These are phyloP conservation scores for Selenicereus undatus DNA, from an alignment of 148 eudicot species.

Conservation along the genomic window DNA sequence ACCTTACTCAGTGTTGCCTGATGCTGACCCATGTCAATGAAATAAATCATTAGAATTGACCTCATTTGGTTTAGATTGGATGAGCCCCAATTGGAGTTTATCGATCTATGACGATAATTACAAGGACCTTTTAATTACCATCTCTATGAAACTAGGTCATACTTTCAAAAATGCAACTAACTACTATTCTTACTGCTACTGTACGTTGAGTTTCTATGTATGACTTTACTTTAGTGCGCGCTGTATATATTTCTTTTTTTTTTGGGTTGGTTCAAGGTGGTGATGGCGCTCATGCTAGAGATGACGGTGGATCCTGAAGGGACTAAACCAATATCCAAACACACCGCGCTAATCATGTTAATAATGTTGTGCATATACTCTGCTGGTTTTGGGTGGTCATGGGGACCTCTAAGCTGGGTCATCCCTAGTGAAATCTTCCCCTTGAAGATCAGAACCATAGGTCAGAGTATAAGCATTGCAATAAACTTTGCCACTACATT, in stretches of 20 bases:
- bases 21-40: too few species aligned
- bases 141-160: too few species aligned
- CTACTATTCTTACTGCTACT: too few species aligned
- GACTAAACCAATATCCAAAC: conserved; percentile 10
- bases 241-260: background rate
- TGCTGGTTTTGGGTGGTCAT: conserved; percentile 51
- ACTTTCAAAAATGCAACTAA: too few species aligned
- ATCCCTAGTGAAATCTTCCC: conserved; percentile 47
- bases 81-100: too few species aligned
- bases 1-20: too few species aligned
- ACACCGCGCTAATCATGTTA: conserved; percentile 14
- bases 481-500: conserved; percentile 37
- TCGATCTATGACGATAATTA: too few species aligned
- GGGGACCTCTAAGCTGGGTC: conserved; percentile 48
- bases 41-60: too few species aligned
- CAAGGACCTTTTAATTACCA: too few species aligned
- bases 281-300: conserved; percentile 30
- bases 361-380: conserved; percentile 32
- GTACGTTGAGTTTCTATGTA: background rate
- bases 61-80: too few species aligned
- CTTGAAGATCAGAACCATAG: conserved; percentile 30
- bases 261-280: conserved; percentile 1
- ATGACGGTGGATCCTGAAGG: conserved; percentile 12
- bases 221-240: too few species aligned
- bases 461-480: conserved; percentile 36